Evolutionary conservation across 306 rosid genomes (phyloP).

Genomic region (Cicer cuneatum): DNA sequence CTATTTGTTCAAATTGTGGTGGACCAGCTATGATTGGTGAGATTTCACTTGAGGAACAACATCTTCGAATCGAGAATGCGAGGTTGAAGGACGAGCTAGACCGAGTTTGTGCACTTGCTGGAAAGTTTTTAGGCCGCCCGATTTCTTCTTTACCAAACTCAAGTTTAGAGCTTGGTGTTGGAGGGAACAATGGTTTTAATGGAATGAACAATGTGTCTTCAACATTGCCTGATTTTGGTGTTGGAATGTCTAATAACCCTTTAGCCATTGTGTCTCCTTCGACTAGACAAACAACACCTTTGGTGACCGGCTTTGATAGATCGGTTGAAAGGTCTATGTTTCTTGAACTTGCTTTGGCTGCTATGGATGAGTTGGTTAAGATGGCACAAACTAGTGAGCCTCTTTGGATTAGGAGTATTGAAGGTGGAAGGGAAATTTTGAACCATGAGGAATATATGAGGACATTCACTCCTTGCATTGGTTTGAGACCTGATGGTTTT

Average conservation of each 20-base stretch:
- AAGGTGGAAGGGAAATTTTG: conserved; percentile 76
- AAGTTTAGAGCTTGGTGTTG: conserved; percentile 87
- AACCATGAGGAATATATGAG: conserved; percentile 82
- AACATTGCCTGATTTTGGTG: conserved; percentile 69
- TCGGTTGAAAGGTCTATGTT: conserved; percentile 83
- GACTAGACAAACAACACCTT: conserved; percentile 27
- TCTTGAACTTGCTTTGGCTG: conserved; percentile 88
- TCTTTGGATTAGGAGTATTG: conserved; percentile 80
- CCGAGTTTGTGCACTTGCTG: conserved; percentile 85
- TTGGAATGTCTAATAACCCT: conserved; percentile 55
- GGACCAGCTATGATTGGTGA: conserved; percentile 88
- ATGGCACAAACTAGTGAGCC: conserved; percentile 84
- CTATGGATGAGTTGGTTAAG: conserved; percentile 95
- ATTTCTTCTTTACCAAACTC: conserved; percentile 78
- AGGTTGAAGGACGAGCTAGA: conserved; percentile 89
- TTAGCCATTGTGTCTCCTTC: conserved; percentile 54
- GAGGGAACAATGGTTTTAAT: conserved; percentile 78
- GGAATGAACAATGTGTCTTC: conserved; percentile 56
- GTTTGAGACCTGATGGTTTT: conserved; percentile 79
- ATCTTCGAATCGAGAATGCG: conserved; percentile 84
- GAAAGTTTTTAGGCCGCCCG: conserved; percentile 87
- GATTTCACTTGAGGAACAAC: conserved; percentile 88
- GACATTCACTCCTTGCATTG: conserved; percentile 79
- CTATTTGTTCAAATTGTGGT: conserved; percentile 90
- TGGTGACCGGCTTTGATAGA: conserved; percentile 55